Evolutionary conservation across 352 stramenopile species (phyloP), one percentile per base, ranked within the genome.

Genomic region (Pythium aristosporum): DNA sequence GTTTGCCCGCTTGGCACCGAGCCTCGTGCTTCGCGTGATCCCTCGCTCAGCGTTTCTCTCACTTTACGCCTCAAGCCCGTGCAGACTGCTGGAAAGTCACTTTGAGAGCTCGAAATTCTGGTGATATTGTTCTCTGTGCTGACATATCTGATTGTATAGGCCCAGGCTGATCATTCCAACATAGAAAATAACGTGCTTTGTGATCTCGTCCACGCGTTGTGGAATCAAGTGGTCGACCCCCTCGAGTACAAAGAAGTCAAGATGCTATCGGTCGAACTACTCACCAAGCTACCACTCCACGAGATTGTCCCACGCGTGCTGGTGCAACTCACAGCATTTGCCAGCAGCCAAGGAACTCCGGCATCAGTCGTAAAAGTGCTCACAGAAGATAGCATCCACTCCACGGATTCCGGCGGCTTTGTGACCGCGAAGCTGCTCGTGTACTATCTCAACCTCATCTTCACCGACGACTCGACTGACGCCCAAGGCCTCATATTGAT

Each of bases 181-280:
- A 52, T 9, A 0, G n/a, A 12, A 20, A 28, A 11, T 25, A n/a
- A n/a, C 3, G 42, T 10, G 11, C 34, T 46, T 12, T 63, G 34
- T 30, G 71, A 70, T 13, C 68, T 77, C 2, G 55, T 43, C 0
- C 12, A 60, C 7, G 11, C 57, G 9, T 49, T 74, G n/a, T 74
- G 67, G 67, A 44, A 36, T 5, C 74, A 81, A 30, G 46, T 82
- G 3, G 61, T 87, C 18, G 76, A 90, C 52, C 78, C 81, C 7
- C 63, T 92, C 47, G 83, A 92, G 67, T 92, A 83, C 57, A 92
- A 92, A 60, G 83, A 92, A 51, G 72, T 92, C 44, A 92, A 91
- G 59, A 85, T 92, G 79, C 57, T 92, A 0, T 64, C 75, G 8
- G 71, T 75, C 6, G 83, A 92, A 43, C 66, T 81, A 9, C 57